Conservation (phyloP, 1,284 basidiomycete genomes). For the Neolentinus lepideus region DNA sequence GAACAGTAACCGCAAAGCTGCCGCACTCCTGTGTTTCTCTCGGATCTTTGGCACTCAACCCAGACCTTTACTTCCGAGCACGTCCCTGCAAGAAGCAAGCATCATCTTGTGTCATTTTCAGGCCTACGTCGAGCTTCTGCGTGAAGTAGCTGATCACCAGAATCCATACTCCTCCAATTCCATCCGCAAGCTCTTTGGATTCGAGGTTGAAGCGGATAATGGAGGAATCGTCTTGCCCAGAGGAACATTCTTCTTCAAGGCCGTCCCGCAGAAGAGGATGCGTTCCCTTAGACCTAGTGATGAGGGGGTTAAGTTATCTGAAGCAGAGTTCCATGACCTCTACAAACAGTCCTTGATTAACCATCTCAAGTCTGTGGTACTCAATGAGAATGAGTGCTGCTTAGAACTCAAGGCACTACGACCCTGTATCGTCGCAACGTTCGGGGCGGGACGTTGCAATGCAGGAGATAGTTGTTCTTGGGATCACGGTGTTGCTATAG, state of each 20-base stretch:
- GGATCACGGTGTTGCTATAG: neutral
- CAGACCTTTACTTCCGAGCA: conserved; percentile 13
- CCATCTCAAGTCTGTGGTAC: neutral
- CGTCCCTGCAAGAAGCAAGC: conserved; percentile 16
- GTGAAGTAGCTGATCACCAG: conserved; percentile 16
- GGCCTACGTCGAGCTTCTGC: conserved; percentile 28
- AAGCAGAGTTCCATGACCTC: neutral
- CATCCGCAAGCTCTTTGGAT: conserved; percentile 31
- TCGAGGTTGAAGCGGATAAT: conserved; percentile 18
- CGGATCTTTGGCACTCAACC: conserved; percentile 24
- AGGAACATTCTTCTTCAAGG: conserved; percentile 15
- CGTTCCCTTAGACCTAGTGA: neutral
- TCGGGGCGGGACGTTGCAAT: conserved; percentile 3
- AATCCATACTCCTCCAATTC: conserved; percentile 18
- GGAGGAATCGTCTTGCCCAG: conserved; percentile 20
- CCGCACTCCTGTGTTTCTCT: conserved; percentile 36
- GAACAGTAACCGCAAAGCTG: conserved; percentile 17
- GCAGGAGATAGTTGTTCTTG: neutral
- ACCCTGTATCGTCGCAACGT: neutral
- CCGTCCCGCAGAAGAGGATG: neutral
- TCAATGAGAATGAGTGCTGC: neutral
- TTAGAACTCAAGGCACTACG: neutral
- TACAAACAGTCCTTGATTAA: neutral
- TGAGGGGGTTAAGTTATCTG: neutral
- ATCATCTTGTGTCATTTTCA: conserved; percentile 26